Evolutionary conservation across 2,329 filamentous ascomycete species (phyloP).

Genomic region (Colletotrichum magnum): DNA sequence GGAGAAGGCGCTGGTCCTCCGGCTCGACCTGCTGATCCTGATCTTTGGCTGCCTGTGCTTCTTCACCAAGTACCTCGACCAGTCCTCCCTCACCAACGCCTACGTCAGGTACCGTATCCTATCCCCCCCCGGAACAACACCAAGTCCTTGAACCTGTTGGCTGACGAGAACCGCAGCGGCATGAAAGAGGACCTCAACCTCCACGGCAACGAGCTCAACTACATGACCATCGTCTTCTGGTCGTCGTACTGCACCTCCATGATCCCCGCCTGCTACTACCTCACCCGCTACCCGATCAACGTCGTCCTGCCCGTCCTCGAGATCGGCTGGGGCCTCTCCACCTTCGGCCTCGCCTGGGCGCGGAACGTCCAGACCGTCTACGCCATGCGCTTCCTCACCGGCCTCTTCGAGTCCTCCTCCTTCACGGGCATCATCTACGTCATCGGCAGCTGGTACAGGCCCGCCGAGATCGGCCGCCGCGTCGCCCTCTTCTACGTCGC

Average conservation of each 20-base stretch:
- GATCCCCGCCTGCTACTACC: constrained; percentile 56
- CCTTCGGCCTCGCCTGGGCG: constrained; percentile 49
- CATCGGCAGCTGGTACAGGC: constrained; percentile 60
- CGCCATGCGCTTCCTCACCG: constrained; percentile 59
- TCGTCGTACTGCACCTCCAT: constrained; percentile 56
- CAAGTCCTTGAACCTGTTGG: too few relatives aligned
- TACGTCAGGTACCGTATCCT: constrained; percentile 52
- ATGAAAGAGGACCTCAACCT: constrained; percentile 54
- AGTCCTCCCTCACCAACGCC: constrained; percentile 54
- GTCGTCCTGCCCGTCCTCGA: constrained; percentile 48
- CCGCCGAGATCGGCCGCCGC: constrained; percentile 61
- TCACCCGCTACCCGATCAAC: constrained; percentile 55
- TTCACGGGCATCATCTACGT: constrained; percentile 48
- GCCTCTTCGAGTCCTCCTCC: constrained; percentile 56
- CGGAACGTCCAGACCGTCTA: constrained; percentile 53
- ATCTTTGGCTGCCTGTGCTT: constrained; percentile 56
- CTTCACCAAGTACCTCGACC: constrained; percentile 57
- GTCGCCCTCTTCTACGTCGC: constrained; percentile 63
- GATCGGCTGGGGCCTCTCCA: constrained; percentile 50
- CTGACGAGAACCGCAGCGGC: constrained; percentile 47
- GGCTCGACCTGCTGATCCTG: constrained; percentile 55
- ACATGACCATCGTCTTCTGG: constrained; percentile 50
- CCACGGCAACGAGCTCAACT: constrained; percentile 52
- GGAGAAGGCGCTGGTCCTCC: constrained; percentile 53
- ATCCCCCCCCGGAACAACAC: too few relatives aligned